Percentiles rank a stretch among this genome's conserved stretches.
Conservation (phyloP, 768 basidiomycete genomes). For the Boletus edulis region DNA sequence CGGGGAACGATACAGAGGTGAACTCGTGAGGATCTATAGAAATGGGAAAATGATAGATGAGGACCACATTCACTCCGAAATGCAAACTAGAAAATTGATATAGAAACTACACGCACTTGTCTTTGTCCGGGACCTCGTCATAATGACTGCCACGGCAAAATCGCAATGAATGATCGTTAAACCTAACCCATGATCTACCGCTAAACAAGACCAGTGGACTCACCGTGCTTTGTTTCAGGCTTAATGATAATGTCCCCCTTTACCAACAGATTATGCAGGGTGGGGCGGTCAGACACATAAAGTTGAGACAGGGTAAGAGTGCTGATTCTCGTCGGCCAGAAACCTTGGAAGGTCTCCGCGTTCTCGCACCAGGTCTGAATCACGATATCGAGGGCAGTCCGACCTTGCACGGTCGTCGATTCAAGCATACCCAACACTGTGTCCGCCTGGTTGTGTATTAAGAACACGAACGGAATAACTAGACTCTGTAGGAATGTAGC, state of each 20-base stretch:
- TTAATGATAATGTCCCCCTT: conserved; percentile 92
- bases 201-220: conserved; percentile 30
- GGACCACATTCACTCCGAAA: conserved; percentile 3
- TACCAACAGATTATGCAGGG: conserved; percentile 66
- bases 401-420: conserved; percentile 54
- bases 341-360: conserved; percentile 90
- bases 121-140: conserved; percentile 92
- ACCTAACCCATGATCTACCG: conserved; percentile 5
- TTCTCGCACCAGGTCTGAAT: conserved; percentile 94
- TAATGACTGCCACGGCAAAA: conserved; percentile 66
- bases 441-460: conserved; percentile 84
- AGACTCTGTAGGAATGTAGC: conserved; percentile 93
- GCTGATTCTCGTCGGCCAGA: conserved; percentile 88
- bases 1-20: conserved; percentile 80
- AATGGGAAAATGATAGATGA: conserved; percentile 20
- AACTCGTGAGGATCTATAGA: conserved; percentile 79
- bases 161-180: conserved; percentile 20
- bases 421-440: conserved; percentile 78
- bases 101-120: conserved; percentile 53
- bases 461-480: conserved; percentile 89
- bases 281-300: conserved; percentile 62
- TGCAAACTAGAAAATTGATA: neutral
- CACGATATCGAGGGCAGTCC: conserved; percentile 80
- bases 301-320: conserved; percentile 78
- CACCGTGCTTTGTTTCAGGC: conserved; percentile 77